Evolutionary conservation across 768 basidiomycete species (phyloP), one percentile per base, ranked within the genome.

Genomic region (Mycena chlorophos): DNA sequence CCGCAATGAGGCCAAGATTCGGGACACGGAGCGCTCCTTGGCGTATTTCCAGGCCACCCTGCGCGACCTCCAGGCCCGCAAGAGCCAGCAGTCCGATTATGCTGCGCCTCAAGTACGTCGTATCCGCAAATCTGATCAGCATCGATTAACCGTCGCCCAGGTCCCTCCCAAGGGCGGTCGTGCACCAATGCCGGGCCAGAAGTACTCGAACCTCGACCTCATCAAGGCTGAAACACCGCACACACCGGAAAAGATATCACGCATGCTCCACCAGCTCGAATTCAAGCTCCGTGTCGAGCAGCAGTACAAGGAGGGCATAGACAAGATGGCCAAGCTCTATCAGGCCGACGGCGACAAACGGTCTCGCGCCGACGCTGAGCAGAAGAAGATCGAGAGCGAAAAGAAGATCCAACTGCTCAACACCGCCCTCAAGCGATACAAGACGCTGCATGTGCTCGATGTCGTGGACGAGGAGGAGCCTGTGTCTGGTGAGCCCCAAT

Each of bases 201-300:
- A 83, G 54, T 90, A 89, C 68, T 84, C 85, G 60, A 93, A 92
- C 65, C 78, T 94, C 59, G 97, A 99, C 78, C 77, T 99, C 59
- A 93, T 97, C 73, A 95, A 95, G 74, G 94, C 94, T 60, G 97
- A 99, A 75, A 95, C 95, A 42, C 95, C 96, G 16, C 85, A 96
- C 68, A 94, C 94, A 19, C 89, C 95, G 2, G 88, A 91, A 63
- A 98, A 96, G 78, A 98, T 99, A 69, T 91, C 94, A 38, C 85
- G 85, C 63, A 98, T 98, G 95, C 84, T 98, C 48, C 95, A 98
- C 73, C 95, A 98, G 72, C 87, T 99, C 58, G 95, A 98, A 73
- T 99, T 98, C 84, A 99, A 99, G 76, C 86, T 98, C 52, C 92
- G 96, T 71, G 93, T 99, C 61, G 97, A 99, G 74, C 84, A 89